Percentiles rank a stretch among this genome's conserved stretches.
Evolutionary conservation across 1,284 basidiomycete genomes (phyloP).

Genomic region (Cryptococcus amylolentus): DNA sequence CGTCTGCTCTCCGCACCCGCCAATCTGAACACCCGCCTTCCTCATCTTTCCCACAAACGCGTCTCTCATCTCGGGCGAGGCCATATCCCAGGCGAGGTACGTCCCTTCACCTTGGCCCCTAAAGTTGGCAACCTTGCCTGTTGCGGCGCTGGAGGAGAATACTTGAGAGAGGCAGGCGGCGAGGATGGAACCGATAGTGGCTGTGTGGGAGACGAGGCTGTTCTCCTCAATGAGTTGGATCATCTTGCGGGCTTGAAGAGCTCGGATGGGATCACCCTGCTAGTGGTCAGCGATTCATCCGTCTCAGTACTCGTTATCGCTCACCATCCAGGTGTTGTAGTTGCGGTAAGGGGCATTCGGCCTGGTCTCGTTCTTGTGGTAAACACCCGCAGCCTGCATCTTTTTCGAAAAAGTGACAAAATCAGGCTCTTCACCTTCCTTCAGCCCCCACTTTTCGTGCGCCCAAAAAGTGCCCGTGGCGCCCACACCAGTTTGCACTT

Average conservation of each 20-base stretch:
- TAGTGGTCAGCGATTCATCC: background rate
- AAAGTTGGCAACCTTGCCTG: slow-evolving; percentile 44
- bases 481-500: slow-evolving; percentile 56
- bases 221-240: slow-evolving; percentile 49
- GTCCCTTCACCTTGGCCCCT: slow-evolving; percentile 54
- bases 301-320: slow-evolving; percentile 5
- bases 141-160: slow-evolving; percentile 10
- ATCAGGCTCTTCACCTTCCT: slow-evolving; percentile 50
- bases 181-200: slow-evolving; percentile 17
- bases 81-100: slow-evolving; percentile 55
- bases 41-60: slow-evolving; percentile 51
- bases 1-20: slow-evolving; percentile 47
- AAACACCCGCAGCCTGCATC: slow-evolving; percentile 54
- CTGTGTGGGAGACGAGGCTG: slow-evolving; percentile 27
- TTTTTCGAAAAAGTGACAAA: slow-evolving; percentile 58
- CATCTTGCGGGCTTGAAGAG: slow-evolving; percentile 55
- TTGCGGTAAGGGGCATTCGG: slow-evolving; percentile 54
- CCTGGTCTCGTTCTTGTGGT: slow-evolving; percentile 53
- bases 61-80: slow-evolving; percentile 48
- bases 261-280: slow-evolving; percentile 52
- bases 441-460: slow-evolving; percentile 56
- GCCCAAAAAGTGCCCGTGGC: slow-evolving; percentile 59
- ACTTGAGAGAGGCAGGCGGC: slow-evolving; percentile 17
- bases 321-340: slow-evolving; percentile 45
- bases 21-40: slow-evolving; percentile 34